Percentiles rank a stretch among this genome's conserved stretches.
phyloP scores from a whole-genome alignment of 805 yeast genomes.

The Candida dendrica region DNA sequence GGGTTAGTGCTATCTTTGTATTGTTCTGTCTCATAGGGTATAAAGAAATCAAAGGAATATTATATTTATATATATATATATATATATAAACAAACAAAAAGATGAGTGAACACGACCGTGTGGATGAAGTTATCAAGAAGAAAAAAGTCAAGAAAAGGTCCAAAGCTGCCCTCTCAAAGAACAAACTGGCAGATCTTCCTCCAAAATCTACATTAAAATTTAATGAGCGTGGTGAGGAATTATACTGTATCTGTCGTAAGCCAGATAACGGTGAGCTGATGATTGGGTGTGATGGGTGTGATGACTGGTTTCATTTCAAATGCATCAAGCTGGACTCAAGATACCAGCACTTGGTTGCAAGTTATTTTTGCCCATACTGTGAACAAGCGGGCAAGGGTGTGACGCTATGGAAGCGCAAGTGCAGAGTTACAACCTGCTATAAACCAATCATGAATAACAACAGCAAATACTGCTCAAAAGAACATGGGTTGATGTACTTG shows the following conservation, averaged over 20 bases:
- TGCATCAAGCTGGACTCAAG: slow-evolving; percentile 57
- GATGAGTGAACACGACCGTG: not conserved
- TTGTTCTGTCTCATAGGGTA: no score
- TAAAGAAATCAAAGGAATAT: no score
- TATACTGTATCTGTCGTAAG: slow-evolving; percentile 70
- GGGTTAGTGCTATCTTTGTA: no score
- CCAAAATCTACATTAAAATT: slow-evolving; percentile 22
- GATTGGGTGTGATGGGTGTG: slow-evolving; percentile 95
- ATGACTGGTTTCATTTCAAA: slow-evolving; percentile 86
- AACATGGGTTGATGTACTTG: slow-evolving; percentile 47
- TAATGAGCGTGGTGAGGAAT: slow-evolving; percentile 48
- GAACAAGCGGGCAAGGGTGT: slow-evolving; percentile 34
- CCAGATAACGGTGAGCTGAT: slow-evolving; percentile 77
- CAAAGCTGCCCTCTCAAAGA: not conserved
- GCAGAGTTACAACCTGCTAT: slow-evolving; percentile 53
- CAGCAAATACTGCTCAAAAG: slow-evolving; percentile 69
- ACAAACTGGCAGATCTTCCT: slow-evolving; percentile 23
- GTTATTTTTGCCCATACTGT: slow-evolving; percentile 72
- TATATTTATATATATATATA: no score
- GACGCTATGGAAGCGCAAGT: slow-evolving; percentile 70
- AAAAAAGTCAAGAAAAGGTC: not conserved
- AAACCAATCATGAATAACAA: slow-evolving; percentile 37
- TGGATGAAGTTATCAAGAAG: not conserved
- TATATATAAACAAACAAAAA: no score
- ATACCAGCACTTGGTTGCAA: slow-evolving; percentile 48